A percentile compares a stretch with the other conserved stretches of the same genome.
Conservation (phyloP, 2,329 filamentous ascomycete species). For the Colletotrichum destructivum region DNA sequence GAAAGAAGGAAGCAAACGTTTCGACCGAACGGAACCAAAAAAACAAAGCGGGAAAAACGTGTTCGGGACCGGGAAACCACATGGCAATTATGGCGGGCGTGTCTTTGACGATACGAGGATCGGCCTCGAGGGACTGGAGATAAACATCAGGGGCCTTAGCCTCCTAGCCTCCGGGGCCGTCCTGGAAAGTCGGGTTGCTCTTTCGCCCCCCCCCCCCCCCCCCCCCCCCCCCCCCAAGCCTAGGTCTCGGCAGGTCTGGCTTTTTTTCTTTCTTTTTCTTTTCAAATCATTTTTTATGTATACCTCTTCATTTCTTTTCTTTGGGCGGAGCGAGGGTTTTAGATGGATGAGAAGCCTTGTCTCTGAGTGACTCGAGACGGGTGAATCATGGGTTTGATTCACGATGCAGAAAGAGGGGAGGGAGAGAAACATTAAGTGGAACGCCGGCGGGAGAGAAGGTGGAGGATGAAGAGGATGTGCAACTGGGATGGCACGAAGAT, state of each 20-base stretch:
- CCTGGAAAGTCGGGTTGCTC: background rate
- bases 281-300: background rate
- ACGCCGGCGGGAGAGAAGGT: background rate
- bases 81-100: slow-evolving; percentile 3
- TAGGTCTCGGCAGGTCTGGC: background rate
- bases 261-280: background rate
- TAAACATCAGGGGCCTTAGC: background rate
- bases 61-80: slow-evolving; percentile 25
- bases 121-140: background rate
- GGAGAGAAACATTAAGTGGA: slow-evolving; percentile 25
- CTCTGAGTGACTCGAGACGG: background rate
- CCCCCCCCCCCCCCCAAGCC: background rate
- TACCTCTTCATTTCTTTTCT: background rate
- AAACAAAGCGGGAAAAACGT: slow-evolving; percentile 8
- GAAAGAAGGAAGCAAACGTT: slow-evolving; percentile 23
- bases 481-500: slow-evolving; percentile 12
- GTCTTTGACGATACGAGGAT: background rate
- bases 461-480: background rate
- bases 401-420: background rate
- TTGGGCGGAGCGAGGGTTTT: background rate
- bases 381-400: slow-evolving; percentile 17
- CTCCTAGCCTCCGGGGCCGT: slow-evolving; percentile 10
- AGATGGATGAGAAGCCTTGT: background rate
- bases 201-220: background rate
- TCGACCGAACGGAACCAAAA: background rate